Base-by-base conservation (phyloP, 2,329 filamentous ascomycete species). In the Epichloe elymi region DNA sequence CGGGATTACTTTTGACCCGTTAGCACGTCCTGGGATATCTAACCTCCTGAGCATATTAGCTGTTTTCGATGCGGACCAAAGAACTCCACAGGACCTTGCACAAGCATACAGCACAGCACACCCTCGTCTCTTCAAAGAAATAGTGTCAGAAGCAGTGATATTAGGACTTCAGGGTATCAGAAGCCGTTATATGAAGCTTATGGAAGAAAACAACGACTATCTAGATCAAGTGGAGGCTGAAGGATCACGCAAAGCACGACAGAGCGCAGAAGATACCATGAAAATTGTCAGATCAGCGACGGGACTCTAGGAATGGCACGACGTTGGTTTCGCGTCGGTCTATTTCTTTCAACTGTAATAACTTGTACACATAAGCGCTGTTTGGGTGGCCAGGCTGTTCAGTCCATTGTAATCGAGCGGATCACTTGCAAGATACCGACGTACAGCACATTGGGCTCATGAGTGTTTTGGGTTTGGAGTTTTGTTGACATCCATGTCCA, bases 41-140 rank as follows among this genome's bases (percentile, higher is more conserved):
- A 98, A 97, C 63, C 72, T 98, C 12, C 68, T 98, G 1, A 81
- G 88, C 52, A 78, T 98, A 15, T 69, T 91, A n/a, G 82, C 81
- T 23, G 79, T 87, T 55, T 80, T 91, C 58, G 78, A 83, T 50
- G 57, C 63, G 4, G 58, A 65, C 26, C 60, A 61, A 3, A 67
- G 71, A 47, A 69, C 61, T 12, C 65, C 72, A 1, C 56, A 59
- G 43, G 63, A 73, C 41, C 58, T 79, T 19, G 74, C 68, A 2
- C 51, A 62, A 12, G 61, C 62, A 7, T 68, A 70, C 46, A 62
- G 63, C 5, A 64, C 67, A 2, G 61, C 72, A 20, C 60, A 62
- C 19, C 65, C 71, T 1, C 66, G 62, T 17, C 54, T 62, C 6
- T 61, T 74, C 36, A 74, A 74, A 65, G 73, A 76, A 6, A 69